phyloP scores from a whole-genome alignment of 1,284 basidiomycete species.

The Trametes hirsuta region DNA sequence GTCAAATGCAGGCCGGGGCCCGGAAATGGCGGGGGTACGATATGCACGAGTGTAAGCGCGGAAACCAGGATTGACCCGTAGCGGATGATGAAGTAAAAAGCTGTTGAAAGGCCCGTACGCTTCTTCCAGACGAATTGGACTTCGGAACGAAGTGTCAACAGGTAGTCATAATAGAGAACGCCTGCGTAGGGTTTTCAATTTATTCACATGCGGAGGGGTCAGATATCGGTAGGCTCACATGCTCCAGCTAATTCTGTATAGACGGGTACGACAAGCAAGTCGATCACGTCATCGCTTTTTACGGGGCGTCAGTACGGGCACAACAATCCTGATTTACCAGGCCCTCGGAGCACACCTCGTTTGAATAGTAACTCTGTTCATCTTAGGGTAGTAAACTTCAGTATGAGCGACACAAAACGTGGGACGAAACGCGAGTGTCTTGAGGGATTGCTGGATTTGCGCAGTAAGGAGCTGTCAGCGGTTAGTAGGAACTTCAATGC shows the following conservation, averaged over 20 bases:
- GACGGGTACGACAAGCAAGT: too few relatives aligned
- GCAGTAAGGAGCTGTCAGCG: too few relatives aligned
- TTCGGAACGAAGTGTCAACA: background rate
- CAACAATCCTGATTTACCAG: too few relatives aligned
- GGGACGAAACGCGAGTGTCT: too few relatives aligned
- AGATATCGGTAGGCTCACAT: background rate
- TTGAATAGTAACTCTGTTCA: too few relatives aligned
- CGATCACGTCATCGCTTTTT: too few relatives aligned
- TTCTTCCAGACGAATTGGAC: background rate
- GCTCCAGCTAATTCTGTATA: background rate
- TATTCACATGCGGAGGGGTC: background rate
- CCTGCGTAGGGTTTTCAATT: background rate
- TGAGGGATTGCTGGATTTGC: too few relatives aligned
- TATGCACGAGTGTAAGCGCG: background rate
- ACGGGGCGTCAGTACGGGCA: too few relatives aligned
- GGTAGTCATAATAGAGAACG: constrained; percentile 1
- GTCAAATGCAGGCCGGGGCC: background rate
- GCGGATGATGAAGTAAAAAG: background rate
- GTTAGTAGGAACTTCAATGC: too few relatives aligned
- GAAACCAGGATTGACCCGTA: background rate
- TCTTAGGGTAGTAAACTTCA: too few relatives aligned
- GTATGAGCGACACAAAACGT: too few relatives aligned
- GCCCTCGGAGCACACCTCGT: too few relatives aligned
- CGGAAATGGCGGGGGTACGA: background rate
- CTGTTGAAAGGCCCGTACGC: background rate